Evolutionary conservation across 345 rosid genomes (phyloP).

Genomic region (Citrus trifoliata): DNA sequence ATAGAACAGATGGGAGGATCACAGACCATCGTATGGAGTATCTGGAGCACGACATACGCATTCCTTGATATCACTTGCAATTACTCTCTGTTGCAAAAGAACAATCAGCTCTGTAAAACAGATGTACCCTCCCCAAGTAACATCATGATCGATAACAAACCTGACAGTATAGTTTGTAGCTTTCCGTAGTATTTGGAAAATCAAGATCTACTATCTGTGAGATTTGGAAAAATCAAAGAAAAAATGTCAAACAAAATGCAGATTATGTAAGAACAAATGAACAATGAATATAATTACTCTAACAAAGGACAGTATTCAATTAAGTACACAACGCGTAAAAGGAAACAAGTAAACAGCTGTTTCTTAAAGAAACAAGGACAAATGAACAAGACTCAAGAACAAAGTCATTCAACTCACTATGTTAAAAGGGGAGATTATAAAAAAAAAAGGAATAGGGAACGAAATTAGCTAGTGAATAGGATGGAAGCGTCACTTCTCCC

Average conservation of each 20-base stretch:
- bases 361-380: background rate
- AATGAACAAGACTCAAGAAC: background rate
- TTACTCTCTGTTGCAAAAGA: constrained; percentile 63
- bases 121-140: constrained; percentile 2
- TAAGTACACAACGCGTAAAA: background rate
- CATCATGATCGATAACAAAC: constrained; percentile 36
- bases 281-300: background rate
- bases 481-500: background rate
- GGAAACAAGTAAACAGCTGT: background rate
- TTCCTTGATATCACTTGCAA: constrained; percentile 97
- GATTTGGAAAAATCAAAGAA: constrained; percentile 7
- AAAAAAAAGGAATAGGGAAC: background rate
- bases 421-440: background rate
- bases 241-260: constrained; percentile 6
- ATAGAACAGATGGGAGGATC: constrained; percentile 8
- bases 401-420: background rate
- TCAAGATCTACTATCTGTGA: constrained; percentile 71
- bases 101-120: constrained; percentile 19
- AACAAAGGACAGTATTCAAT: background rate
- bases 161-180: constrained; percentile 90
- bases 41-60: constrained; percentile 96
- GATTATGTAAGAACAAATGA: background rate
- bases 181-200: constrained; percentile 84
- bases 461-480: background rate
- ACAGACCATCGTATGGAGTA: constrained; percentile 90